Conservation (phyloP, 805 yeast species). For the Yarrowia osloensis region DNA sequence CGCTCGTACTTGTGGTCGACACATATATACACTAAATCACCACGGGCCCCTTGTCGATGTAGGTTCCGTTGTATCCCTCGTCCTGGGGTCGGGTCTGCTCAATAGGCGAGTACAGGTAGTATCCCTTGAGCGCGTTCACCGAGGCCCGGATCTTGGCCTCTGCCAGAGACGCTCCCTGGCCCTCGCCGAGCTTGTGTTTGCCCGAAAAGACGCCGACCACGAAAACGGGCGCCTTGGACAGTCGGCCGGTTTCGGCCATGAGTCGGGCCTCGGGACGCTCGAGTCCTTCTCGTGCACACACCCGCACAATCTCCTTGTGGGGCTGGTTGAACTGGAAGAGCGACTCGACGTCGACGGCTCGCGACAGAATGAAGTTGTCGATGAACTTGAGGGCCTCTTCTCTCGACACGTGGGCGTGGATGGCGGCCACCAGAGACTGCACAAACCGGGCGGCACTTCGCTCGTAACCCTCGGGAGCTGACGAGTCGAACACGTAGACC, state of each 20-base stretch:
- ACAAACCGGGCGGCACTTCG: slow-evolving; percentile 64
- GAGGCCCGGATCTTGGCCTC: slow-evolving; percentile 94
- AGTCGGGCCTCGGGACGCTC: slow-evolving; percentile 77
- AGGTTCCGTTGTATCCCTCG: slow-evolving; percentile 35
- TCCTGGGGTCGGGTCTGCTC: slow-evolving; percentile 66
- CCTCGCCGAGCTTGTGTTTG: slow-evolving; percentile 81
- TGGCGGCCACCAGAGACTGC: slow-evolving; percentile 79
- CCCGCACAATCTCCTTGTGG: slow-evolving; percentile 73
- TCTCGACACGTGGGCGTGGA: slow-evolving; percentile 72
- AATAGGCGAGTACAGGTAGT: slow-evolving; percentile 88
- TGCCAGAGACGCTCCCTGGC: slow-evolving; percentile 83
- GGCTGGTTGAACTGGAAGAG: slow-evolving; percentile 85
- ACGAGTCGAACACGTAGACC: background rate
- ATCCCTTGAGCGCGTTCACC: slow-evolving; percentile 84
- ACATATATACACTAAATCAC: slow-evolving; percentile 38
- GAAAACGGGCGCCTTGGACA: slow-evolving; percentile 77
- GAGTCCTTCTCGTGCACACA: slow-evolving; percentile 75
- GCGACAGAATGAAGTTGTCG: slow-evolving; percentile 65
- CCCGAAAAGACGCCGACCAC: slow-evolving; percentile 93
- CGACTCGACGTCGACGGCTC: slow-evolving; percentile 70
- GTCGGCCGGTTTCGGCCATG: slow-evolving; percentile 91
- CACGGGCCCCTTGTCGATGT: slow-evolving; percentile 42
- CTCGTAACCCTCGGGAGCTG: slow-evolving; percentile 44
- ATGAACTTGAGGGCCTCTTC: slow-evolving; percentile 68
- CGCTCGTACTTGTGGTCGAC: no score